Evolutionary conservation across 345 rosid genomes (phyloP).

Genomic region (Heritiera fomes): DNA sequence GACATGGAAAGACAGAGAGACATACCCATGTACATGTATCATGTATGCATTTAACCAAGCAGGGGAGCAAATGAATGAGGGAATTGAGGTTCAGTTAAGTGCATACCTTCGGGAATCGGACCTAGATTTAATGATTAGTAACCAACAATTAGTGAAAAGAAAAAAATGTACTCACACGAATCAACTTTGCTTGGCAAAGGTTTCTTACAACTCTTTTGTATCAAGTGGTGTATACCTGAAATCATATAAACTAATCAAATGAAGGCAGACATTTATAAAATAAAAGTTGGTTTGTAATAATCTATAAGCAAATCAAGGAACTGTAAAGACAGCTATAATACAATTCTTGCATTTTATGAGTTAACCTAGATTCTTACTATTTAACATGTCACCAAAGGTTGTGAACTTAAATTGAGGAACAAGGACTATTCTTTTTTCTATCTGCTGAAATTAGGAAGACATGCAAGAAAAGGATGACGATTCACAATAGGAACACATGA

Average conservation of each 20-base stretch:
- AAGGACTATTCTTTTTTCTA: not conserved
- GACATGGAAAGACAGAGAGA: not conserved
- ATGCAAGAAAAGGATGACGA: not conserved
- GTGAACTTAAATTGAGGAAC: not conserved
- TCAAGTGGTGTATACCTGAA: conserved; percentile 76
- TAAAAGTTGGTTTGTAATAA: conserved; percentile 2
- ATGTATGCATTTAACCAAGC: not conserved
- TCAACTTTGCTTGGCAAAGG: conserved; percentile 68
- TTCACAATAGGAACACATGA: not conserved
- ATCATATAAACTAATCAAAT: conserved; percentile 5
- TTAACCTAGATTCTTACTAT: not conserved
- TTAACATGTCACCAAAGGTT: not conserved
- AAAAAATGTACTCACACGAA: conserved; percentile 61
- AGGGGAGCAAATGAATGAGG: not conserved
- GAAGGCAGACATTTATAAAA: not conserved
- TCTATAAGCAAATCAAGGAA: not conserved
- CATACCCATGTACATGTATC: not conserved
- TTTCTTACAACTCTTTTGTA: conserved; percentile 75
- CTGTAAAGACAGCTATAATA: not conserved
- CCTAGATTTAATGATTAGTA: not conserved
- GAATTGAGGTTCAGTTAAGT: not conserved
- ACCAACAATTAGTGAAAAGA: not conserved
- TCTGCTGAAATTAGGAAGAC: conserved; percentile 1
- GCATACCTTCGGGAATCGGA: not conserved
- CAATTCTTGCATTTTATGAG: not conserved